These are phyloP conservation scores for Kwoniella heveanensis DNA, from an alignment of 768 basidiomycete species.

Conservation along the genomic window DNA sequence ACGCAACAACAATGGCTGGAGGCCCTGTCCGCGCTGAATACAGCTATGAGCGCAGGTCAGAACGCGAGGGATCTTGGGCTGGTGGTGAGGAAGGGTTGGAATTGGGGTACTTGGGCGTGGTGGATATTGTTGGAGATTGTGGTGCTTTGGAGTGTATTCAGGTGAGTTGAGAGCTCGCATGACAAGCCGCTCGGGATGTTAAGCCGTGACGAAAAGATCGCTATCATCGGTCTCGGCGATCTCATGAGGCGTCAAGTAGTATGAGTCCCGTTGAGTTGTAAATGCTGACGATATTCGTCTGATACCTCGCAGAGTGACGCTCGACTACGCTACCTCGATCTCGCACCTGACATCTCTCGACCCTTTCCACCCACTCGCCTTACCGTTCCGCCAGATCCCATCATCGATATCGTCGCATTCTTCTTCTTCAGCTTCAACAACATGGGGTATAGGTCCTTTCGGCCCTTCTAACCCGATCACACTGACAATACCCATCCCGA, in stretches of 20 bases:
- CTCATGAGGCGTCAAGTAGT: no score
- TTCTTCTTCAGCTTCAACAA: background rate
- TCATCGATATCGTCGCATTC: background rate
- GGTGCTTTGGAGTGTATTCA: constrained; percentile 46
- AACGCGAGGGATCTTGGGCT: background rate
- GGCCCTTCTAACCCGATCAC: constrained; percentile 4
- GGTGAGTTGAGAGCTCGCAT: constrained; percentile 30
- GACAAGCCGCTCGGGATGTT: no score
- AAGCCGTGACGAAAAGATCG: no score
- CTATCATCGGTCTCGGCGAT: no score
- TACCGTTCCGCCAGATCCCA: constrained; percentile 11
- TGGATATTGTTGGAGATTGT: constrained; percentile 42
- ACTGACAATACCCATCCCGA: constrained; percentile 28
- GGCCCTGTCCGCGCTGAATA: constrained; percentile 24
- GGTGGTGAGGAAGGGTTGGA: constrained; percentile 28
- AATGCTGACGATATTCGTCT: background rate
- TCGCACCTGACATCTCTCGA: constrained; percentile 26
- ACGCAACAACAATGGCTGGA: constrained; percentile 38
- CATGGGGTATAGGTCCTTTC: constrained; percentile 17
- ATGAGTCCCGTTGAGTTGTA: background rate
- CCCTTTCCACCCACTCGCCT: constrained; percentile 29
- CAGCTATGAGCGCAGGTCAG: background rate
- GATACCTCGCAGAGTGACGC: constrained; percentile 30
- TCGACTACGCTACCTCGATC: constrained; percentile 43
- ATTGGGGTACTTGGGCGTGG: constrained; percentile 45